These are phyloP conservation scores for Magnolia sinica DNA, from an alignment of 164 flowering plant species.

Conservation along the genomic window DNA sequence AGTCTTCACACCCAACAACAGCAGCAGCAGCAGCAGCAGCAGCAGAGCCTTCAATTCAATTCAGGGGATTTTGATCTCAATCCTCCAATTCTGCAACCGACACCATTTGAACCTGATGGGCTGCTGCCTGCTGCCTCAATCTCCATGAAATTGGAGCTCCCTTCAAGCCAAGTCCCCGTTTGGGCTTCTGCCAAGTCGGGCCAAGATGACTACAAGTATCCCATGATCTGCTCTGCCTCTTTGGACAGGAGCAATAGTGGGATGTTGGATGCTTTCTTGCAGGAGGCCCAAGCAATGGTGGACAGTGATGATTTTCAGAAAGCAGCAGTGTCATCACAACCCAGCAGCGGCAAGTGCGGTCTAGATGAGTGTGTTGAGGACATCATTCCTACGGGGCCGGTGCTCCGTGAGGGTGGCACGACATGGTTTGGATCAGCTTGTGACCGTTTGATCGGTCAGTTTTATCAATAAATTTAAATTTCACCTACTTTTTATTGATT, in stretches of 20 bases:
- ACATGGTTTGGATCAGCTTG: slow-evolving; percentile 13
- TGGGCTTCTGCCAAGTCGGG: not conserved
- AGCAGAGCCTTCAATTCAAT: slow-evolving; percentile 15
- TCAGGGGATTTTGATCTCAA: slow-evolving; percentile 12
- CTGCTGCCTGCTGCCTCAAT: slow-evolving; percentile 13
- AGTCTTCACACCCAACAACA: slow-evolving; percentile 7
- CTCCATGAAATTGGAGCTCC: slow-evolving; percentile 33
- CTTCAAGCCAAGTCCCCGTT: slow-evolving; percentile 36
- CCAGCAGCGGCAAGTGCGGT: slow-evolving; percentile 6
- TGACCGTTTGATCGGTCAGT: slow-evolving; percentile 14
- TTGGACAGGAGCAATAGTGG: slow-evolving; percentile 24
- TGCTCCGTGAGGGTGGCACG: slow-evolving; percentile 8
- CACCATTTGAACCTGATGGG: slow-evolving; percentile 7
- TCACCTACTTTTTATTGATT: not conserved
- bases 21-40: not conserved
- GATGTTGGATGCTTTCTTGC: slow-evolving; percentile 41
- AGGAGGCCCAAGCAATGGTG: slow-evolving; percentile 32
- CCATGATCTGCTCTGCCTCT: slow-evolving; percentile 14
- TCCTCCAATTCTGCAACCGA: slow-evolving; percentile 11
- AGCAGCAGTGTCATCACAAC: not conserved
- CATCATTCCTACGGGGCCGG: slow-evolving; percentile 17
- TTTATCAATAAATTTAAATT: no score
- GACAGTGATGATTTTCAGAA: slow-evolving; percentile 9
- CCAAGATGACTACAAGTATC: slow-evolving; percentile 9
- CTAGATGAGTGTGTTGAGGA: not conserved